Base-by-base conservation (phyloP, 306 rosid species). In the Vigna radiata region DNA sequence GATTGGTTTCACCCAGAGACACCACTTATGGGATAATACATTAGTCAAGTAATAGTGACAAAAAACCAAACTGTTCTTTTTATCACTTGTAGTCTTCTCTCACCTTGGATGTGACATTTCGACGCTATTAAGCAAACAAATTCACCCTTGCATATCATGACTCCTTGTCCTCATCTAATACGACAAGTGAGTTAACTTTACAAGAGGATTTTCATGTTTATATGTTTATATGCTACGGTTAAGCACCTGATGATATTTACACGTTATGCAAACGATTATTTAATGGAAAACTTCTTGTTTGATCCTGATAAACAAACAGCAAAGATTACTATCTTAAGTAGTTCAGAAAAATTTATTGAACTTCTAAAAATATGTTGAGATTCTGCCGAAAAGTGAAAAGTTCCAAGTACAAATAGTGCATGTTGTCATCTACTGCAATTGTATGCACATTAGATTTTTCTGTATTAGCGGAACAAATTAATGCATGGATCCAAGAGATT, bases 21-120 rank as follows among this genome's bases (percentile, higher is more conserved):
- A 58, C 16, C 50, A 59, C 58, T 52, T 37, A 53, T 50, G 70
- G 69, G 59, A 73, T 46, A 73, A 52, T 52, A 58, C 61, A 81
- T 53, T 39, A 61, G 69, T 84, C 74, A 58, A 72, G 67, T 67
- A 72, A 77, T 52, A 77, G 48, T 77, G 74, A 81, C 74, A 66
- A 77, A 70, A 70, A 9, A 6, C 21, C 17, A 72, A 36, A 29
- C 79, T 48, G 27, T 68, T 41, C 33, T 19, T 58, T 39, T 59
- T 58, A 63, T 49, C 68, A 59, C 33, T 41, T 79, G 70, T 58
- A 4, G 15, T 60, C 19, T 53, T 74, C 62, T 74, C 62, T 43
- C 16, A 29, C 27, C 37, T 36, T 61, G 65, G 18, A 77, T 65
- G 58, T 50, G 55, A 54, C 55, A 33, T 12, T 43, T 27, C 13